Conservation (phyloP, 2,329 filamentous ascomycete genomes). For the Penicillium sclerotigenum region DNA sequence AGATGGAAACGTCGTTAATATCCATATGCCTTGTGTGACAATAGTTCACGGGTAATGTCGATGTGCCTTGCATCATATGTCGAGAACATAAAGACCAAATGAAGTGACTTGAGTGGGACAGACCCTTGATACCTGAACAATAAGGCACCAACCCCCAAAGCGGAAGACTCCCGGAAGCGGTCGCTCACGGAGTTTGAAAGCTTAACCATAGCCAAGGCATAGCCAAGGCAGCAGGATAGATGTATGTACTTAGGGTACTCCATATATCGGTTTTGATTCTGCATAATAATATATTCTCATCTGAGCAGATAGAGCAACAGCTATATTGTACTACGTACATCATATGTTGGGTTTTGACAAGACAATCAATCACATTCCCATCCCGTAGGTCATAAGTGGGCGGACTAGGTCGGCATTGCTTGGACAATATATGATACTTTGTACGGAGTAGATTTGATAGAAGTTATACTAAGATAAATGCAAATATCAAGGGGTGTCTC, state of each 20-base stretch:
- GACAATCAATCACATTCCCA: constrained; percentile 3
- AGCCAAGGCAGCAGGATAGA: neutral
- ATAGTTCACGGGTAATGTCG: no score
- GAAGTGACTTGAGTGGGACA: neutral
- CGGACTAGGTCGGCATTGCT: neutral
- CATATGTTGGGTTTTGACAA: neutral
- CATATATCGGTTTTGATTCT: neutral
- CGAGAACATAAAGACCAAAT: neutral
- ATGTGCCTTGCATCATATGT: neutral
- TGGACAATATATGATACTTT: neutral
- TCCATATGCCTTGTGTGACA: no score
- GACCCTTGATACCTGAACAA: neutral
- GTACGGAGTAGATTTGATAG: neutral
- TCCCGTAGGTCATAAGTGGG: constrained; percentile 1
- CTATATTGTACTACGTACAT: neutral
- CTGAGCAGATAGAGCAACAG: no score
- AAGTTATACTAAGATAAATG: neutral
- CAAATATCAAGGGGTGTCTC: constrained; percentile 6
- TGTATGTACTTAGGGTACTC: neutral
- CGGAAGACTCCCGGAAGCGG: neutral
- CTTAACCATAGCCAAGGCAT: neutral
- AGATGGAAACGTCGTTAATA: neutral
- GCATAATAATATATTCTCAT: neutral
- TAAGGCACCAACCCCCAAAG: neutral
- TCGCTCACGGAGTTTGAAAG: neutral